Base-by-base conservation (phyloP, 2,329 filamentous ascomycete genomes). In the Trichophyton equinum region DNA sequence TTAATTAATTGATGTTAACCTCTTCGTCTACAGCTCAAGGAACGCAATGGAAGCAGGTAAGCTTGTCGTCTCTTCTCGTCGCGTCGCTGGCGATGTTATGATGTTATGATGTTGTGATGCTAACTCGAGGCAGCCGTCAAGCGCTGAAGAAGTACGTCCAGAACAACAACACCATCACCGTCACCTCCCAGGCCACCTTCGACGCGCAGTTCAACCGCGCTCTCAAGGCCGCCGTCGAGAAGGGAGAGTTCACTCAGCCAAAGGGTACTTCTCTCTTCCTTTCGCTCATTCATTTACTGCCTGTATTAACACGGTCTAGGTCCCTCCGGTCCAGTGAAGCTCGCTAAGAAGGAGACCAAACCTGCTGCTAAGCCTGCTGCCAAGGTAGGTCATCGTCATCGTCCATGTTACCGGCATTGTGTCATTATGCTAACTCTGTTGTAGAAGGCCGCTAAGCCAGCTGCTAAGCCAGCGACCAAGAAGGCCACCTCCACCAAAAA, bases 291-390 rank as follows among this genome's bases (percentile, higher is more conserved):
- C 2, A 11, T 20, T 4, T 22, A 22, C 18, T 11, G 36, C 55
- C 8, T 6, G 8, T 33, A 33, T 38, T 74, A 64, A 75, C 71
- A 65, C 68, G 66, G 63, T 60, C 42, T 27, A 91, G 87, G 88
- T 70, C 82, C 89, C 63, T 96, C 91, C 65, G 91, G 91, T 63
- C 88, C 89, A 67, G 90, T 94, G 76, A 96, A 96, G 86, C 86
- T 96, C 63, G 87, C 87, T 63, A 92, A 92, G 85, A 91, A 90
- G 80, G 81, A 82, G 61, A 36, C 11, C 27, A 55, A 81, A 66
- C 58, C 71, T 44, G 68, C 69, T 65, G 69, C 73, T 57, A 69
- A 77, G 71, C 71, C 75, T 59, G 71, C 75, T 60, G 64, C 65
- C 18, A 69, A 68, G 62, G 63, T 64, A 58, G 18, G 59, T 42